These are phyloP conservation scores for Syzygium malaccense DNA, from an alignment of 441 rosid genomes.

Conservation along the genomic window DNA sequence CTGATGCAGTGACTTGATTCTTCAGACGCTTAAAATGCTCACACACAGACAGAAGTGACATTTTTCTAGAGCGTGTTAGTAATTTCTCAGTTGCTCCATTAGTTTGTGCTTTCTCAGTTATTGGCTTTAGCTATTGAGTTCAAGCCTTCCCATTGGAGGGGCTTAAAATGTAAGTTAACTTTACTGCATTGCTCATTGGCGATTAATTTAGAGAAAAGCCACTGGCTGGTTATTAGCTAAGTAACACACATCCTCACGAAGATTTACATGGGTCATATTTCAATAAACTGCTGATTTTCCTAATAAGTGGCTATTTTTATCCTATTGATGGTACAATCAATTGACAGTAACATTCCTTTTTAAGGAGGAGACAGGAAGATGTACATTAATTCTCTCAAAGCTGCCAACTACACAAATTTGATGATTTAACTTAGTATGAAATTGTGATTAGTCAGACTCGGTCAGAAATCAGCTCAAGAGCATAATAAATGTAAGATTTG, in stretches of 20 bases:
- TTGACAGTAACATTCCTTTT: not conserved
- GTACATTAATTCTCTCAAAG: not conserved
- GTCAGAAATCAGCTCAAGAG: not conserved
- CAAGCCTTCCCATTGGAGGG: not conserved
- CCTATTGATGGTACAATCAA: not conserved
- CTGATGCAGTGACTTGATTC: not conserved
- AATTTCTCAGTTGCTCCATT: not conserved
- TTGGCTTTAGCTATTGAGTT: not conserved
- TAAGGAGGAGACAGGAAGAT: not conserved
- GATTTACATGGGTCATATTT: not conserved
- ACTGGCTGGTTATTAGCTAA: not conserved
- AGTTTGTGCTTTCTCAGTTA: not conserved
- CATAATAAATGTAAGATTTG: not conserved
- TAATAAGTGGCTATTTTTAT: not conserved
- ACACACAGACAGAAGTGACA: not conserved
- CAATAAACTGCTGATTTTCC: not conserved
- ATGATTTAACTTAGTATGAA: not conserved
- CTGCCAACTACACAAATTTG: not conserved
- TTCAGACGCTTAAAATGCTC: not conserved
- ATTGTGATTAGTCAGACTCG: not conserved
- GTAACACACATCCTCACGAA: not conserved
- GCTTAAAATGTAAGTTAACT: not conserved
- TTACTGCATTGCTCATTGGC: not conserved
- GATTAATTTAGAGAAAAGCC: not conserved
- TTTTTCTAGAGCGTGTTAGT: not conserved